These are phyloP conservation scores for Sarcodon aspratus DNA, from an alignment of 768 basidiomycete species.

Conservation along the genomic window DNA sequence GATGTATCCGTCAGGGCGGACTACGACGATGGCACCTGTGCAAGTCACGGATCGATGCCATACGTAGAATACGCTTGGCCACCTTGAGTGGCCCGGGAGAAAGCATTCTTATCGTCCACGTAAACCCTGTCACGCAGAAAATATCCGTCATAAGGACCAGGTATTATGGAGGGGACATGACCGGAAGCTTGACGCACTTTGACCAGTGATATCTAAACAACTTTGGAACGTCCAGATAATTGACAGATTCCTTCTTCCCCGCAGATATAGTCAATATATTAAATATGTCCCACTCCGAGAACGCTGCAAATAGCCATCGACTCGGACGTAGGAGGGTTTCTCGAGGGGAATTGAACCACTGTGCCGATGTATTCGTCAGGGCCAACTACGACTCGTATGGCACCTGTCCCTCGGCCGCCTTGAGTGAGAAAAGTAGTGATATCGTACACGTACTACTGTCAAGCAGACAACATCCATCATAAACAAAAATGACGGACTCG, in stretches of 20 bases:
- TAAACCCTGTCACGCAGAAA: conserved; percentile 31
- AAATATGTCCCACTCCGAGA: conserved; percentile 30
- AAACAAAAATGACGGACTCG: no score
- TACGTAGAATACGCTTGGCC: conserved; percentile 47
- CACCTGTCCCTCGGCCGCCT: conserved; percentile 37
- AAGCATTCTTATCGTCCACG: conserved; percentile 42
- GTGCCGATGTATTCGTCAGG: conserved; percentile 59
- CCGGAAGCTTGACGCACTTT: conserved; percentile 27
- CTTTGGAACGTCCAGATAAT: conserved; percentile 34
- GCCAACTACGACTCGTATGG: conserved; percentile 38
- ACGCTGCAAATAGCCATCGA: conserved; percentile 31
- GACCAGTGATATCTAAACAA: conserved; percentile 46
- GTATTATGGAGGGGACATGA: neutral
- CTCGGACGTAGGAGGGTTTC: conserved; percentile 23
- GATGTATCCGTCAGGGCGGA: conserved; percentile 60
- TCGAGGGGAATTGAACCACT: conserved; percentile 41
- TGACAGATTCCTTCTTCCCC: conserved; percentile 25
- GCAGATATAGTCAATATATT: conserved; percentile 30
- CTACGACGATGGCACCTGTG: conserved; percentile 37
- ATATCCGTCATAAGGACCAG: neutral
- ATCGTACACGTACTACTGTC: conserved; percentile 54
- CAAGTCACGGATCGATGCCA: conserved; percentile 32
- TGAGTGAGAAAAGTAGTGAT: conserved; percentile 26
- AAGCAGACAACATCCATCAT: neutral
- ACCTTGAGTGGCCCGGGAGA: conserved; percentile 29